These are phyloP conservation scores for Serendipita sp. DNA, from an alignment of 768 basidiomycete species.

Conservation along the genomic window DNA sequence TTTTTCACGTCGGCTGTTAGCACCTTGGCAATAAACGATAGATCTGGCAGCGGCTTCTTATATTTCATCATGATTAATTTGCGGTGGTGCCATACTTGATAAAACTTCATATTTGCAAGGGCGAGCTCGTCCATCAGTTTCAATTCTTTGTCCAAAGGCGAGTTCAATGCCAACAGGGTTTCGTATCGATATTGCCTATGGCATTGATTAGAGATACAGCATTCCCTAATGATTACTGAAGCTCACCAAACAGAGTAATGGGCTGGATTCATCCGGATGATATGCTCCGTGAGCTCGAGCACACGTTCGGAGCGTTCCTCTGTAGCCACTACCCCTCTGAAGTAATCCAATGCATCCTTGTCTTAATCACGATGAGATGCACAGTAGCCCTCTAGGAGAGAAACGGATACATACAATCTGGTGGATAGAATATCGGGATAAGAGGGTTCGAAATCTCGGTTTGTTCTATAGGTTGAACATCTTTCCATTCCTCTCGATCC, in stretches of 20 bases:
- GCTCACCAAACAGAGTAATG: constrained; percentile 93
- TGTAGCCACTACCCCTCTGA: constrained; percentile 64
- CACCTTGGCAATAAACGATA: constrained; percentile 59
- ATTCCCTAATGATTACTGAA: background rate
- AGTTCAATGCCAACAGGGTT: constrained; percentile 53
- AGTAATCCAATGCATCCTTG: constrained; percentile 84
- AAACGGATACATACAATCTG: constrained; percentile 53
- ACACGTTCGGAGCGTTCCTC: constrained; percentile 71
- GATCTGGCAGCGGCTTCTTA: constrained; percentile 40
- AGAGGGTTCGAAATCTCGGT: constrained; percentile 57
- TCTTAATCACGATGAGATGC: constrained; percentile 31
- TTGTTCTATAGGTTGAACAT: constrained; percentile 65
- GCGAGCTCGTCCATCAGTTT: constrained; percentile 78
- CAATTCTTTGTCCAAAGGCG: constrained; percentile 55
- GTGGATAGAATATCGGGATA: constrained; percentile 82
- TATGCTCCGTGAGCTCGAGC: constrained; percentile 70
- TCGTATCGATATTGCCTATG: constrained; percentile 89
- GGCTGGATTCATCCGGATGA: constrained; percentile 86
- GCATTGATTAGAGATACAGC: background rate
- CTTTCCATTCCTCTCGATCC: constrained; percentile 59
- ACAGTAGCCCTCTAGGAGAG: background rate
- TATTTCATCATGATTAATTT: constrained; percentile 51
- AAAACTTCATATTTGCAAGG: constrained; percentile 73
- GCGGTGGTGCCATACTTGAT: constrained; percentile 96
- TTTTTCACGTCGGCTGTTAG: constrained; percentile 79